Conservation (phyloP, 78 protist species). For the Parvularia atlantis region DNA sequence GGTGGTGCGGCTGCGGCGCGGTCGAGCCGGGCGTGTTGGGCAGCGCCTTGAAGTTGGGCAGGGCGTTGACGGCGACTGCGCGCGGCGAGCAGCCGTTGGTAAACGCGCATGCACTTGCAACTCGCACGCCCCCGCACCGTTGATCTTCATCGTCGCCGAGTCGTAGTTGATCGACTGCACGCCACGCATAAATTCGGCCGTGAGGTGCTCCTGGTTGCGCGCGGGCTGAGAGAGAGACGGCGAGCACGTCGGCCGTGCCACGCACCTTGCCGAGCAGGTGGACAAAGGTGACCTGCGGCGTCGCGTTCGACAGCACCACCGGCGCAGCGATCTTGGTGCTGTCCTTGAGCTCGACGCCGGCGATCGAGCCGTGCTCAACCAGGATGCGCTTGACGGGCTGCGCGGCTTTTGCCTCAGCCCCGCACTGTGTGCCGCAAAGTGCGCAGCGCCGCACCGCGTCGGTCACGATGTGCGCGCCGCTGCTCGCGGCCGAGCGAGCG, state of each 20-base stretch:
- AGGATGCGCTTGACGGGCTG: too few relatives aligned
- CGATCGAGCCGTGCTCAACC: too few relatives aligned
- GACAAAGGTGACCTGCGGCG: conserved; percentile 17
- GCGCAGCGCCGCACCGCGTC: neutral
- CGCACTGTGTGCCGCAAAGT: too few relatives aligned
- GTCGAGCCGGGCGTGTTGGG: neutral
- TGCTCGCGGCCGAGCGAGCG: conserved; percentile 3
- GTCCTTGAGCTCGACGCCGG: conserved; percentile 9
- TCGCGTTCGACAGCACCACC: conserved; percentile 15
- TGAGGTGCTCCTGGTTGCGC: neutral
- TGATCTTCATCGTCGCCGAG: conserved; percentile 36
- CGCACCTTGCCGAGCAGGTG: neutral
- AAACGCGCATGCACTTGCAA: too few relatives aligned
- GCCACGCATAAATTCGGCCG: neutral
- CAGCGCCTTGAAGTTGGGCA: conserved; percentile 24
- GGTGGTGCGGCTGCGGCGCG: conserved; percentile 31
- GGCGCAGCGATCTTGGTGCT: neutral
- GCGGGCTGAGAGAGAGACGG: too few relatives aligned
- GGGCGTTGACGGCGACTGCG: conserved; percentile 19
- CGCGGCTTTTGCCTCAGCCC: too few relatives aligned
- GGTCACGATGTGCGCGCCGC: conserved; percentile 17
- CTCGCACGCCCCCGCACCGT: too few relatives aligned
- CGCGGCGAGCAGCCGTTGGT: too few relatives aligned
- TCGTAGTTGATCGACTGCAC: conserved; percentile 10
- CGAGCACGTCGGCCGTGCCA: too few relatives aligned